Evolutionary conservation across 2,329 filamentous ascomycete genomes (phyloP).

Genomic region (Colletotrichum sp.): DNA sequence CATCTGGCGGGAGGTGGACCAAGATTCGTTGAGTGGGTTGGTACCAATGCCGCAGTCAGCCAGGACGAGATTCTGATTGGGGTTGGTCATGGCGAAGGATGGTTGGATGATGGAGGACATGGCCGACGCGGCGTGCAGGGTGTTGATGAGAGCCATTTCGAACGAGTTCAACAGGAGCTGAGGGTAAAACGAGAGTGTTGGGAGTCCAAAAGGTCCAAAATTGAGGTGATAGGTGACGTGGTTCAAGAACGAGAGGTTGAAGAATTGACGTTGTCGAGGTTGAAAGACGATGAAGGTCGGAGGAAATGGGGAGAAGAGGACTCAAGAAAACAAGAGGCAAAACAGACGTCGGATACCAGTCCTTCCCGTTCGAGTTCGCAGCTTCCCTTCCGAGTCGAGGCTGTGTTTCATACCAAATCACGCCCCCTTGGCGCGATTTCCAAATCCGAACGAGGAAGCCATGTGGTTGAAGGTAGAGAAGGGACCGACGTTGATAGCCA

Average conservation of each 20-base stretch:
- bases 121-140: not conserved
- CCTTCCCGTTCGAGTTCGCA: not conserved
- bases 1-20: conserved; percentile 49
- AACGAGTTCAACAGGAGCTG: not conserved
- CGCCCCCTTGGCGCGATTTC: not conserved
- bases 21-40: conserved; percentile 40
- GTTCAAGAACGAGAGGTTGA: not conserved
- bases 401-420: not conserved
- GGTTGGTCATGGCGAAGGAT: conserved; percentile 26
- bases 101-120: conserved; percentile 4
- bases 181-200: not conserved
- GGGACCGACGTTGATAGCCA: not conserved
- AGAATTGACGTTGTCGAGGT: not conserved
- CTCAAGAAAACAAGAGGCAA: not conserved
- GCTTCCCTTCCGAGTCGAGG: not conserved
- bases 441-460: not conserved
- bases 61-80: conserved; percentile 40
- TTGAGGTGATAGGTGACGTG: not conserved
- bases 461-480: not conserved
- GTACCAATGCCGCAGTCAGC: conserved; percentile 48
- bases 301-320: not conserved
- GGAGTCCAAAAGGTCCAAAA: not conserved
- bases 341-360: not conserved
- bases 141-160: not conserved
- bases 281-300: not conserved